Base-by-base conservation (phyloP, 352 stramenopile species). In the Globisporangium nagaii region DNA sequence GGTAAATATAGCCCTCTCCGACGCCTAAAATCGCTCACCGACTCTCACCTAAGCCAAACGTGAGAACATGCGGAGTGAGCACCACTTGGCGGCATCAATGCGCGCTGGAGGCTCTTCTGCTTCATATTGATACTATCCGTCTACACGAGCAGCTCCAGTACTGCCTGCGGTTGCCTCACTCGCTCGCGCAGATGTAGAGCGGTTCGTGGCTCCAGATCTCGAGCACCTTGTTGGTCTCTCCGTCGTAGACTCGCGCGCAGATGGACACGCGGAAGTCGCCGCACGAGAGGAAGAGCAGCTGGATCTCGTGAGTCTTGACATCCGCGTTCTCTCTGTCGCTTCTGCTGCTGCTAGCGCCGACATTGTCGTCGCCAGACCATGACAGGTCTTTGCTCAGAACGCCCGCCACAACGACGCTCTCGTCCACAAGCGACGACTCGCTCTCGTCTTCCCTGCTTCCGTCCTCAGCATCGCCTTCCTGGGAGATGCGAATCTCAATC, bases 241-340 rank as follows among this genome's bases (percentile, higher is more conserved):
- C 35, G 17, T 31, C 28, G 12, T 42, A 15, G 0, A 34, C 20
- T n/a, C 42, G 41, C 0, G 60, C 74, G 36, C 62, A 64, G 20
- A 79, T 67, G 13, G 62, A 53, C 15, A 86, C 65, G 19, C 66
- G 42, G 54, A 84, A 91, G 19, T 57, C 56, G 11, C 80, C 80
- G 45, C 84, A 68, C 1, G 80, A 82, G 34, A 91, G 56, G 61
- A 91, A 89, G 32, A 88, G 57, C 54, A 70, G 72, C 43, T 79
- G 70, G 25, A 91, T 46, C 48, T 79, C 61, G 51, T 27, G 50
- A 13, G 47, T 65, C 64, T 48, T 58, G 19, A 34, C 28, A 37
- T 24, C 32, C 13, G 43, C 65, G 45, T 37, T 36, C 50, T 27
- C 41, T 41, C 24, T 12, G n/a, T 34, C 52, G 11, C 5, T 35